Evolutionary conservation across 495 filamentous ascomycete species (phyloP).

Genomic region (Chaetomium fimeti): DNA sequence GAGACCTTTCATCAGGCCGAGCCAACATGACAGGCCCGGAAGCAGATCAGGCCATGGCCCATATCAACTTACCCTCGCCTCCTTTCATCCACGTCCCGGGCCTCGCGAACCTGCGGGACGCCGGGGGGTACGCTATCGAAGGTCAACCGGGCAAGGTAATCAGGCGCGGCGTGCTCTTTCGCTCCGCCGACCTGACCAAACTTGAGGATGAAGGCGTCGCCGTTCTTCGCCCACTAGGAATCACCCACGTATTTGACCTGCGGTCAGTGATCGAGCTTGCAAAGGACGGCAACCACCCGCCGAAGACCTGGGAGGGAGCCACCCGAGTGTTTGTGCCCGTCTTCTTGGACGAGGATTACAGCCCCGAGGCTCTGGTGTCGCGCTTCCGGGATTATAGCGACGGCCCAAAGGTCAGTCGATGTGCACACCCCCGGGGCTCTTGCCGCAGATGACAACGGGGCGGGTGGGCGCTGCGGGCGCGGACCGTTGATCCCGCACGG

Average conservation of each 20-base stretch:
- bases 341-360: constrained; percentile 58
- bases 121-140: constrained; percentile 53
- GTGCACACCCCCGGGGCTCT: neutral
- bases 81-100: constrained; percentile 56
- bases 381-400: constrained; percentile 50
- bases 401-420: constrained; percentile 43
- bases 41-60: neutral
- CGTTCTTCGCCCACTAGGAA: constrained; percentile 52
- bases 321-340: constrained; percentile 56
- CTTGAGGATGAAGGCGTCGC: constrained; percentile 52
- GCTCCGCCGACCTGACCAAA: constrained; percentile 56
- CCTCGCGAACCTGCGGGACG: constrained; percentile 59
- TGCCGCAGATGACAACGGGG: too few relatives aligned
- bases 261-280: constrained; percentile 54
- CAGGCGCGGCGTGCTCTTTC: constrained; percentile 52
- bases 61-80: constrained; percentile 35
- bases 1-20: too few relatives aligned
- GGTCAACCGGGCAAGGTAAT: constrained; percentile 38
- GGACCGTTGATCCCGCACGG: neutral
- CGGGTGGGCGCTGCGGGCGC: too few relatives aligned
- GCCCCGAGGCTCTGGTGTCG: constrained; percentile 51
- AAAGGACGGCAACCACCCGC: constrained; percentile 31
- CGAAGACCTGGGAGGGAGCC: constrained; percentile 49
- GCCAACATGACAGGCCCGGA: neutral
- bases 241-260: constrained; percentile 65